phyloP scores from a whole-genome alignment of 805 yeast genomes.

The Kazachstania martiniae region DNA sequence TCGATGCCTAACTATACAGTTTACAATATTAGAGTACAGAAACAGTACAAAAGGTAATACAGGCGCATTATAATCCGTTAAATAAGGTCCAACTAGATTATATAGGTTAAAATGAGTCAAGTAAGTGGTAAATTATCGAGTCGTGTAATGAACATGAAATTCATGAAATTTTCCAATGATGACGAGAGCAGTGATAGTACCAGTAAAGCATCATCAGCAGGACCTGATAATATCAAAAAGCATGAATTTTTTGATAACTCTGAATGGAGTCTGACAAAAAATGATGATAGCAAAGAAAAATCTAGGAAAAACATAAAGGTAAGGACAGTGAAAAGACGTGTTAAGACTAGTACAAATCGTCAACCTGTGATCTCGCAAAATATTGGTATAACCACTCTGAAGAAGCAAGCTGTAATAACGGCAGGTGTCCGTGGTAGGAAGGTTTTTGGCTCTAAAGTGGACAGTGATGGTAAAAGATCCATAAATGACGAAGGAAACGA shows the following conservation, averaged over 20 bases:
- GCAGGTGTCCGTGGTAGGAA: conserved; percentile 1
- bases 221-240: background rate
- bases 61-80: too few species aligned
- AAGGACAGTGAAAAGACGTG: conserved; percentile 8
- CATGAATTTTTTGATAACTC: conserved; percentile 13
- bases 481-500: conserved; percentile 19
- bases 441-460: conserved; percentile 5
- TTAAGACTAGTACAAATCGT: background rate
- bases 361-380: too few species aligned
- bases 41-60: too few species aligned
- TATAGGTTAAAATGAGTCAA: conserved; percentile 12
- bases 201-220: conserved; percentile 20
- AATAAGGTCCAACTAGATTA: too few species aligned
- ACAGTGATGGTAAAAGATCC: conserved; percentile 16
- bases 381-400: conserved; percentile 2
- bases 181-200: conserved; percentile 26
- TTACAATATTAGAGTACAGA: too few species aligned
- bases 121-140: conserved; percentile 39
- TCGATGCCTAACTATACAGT: too few species aligned
- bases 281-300: conserved; percentile 1
- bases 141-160: conserved; percentile 79
- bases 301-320: conserved; percentile 30
- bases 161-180: conserved; percentile 40
- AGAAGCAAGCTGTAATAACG: background rate
- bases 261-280: conserved; percentile 10